Evolutionary conservation across 148 eudicot genomes (phyloP).

Genomic region (Rheum nobile): DNA sequence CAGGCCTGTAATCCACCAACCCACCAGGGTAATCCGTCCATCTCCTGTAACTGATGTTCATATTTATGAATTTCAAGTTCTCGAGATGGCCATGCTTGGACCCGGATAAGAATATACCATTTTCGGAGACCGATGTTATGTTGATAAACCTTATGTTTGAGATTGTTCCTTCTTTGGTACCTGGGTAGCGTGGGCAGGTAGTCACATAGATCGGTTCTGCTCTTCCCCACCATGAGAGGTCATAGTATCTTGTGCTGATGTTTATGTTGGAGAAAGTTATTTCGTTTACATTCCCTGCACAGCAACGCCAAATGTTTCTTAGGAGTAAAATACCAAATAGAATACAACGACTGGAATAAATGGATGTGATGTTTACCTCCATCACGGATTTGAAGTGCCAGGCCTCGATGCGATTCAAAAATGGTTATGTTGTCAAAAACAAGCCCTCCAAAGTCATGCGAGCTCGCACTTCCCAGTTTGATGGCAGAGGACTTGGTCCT

Average conservation of each 20-base stretch:
- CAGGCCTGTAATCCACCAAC: conserved; percentile 87
- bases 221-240: conserved; percentile 99
- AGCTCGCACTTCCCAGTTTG: conserved; percentile 95
- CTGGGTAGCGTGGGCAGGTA: conserved; percentile 54
- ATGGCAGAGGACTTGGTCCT: conserved; percentile 89
- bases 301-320: neutral
- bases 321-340: neutral
- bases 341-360: neutral
- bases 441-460: conserved; percentile 50
- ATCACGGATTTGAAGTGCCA: conserved; percentile 87
- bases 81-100: conserved; percentile 40
- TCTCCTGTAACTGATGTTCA: conserved; percentile 53
- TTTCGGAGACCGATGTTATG: conserved; percentile 76
- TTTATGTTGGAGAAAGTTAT: conserved; percentile 90
- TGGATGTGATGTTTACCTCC: conserved; percentile 48
- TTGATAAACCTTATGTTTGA: conserved; percentile 60
- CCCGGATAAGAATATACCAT: conserved; percentile 79
- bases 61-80: conserved; percentile 46
- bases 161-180: conserved; percentile 51
- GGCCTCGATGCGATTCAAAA: conserved; percentile 85
- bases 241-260: conserved; percentile 81
- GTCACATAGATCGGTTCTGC: conserved; percentile 91
- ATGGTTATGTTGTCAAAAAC: conserved; percentile 79
- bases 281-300: conserved; percentile 77
- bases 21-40: conserved; percentile 75